Conservation (phyloP, 164 flowering plant genomes). For the Magnolia changhungtana region DNA sequence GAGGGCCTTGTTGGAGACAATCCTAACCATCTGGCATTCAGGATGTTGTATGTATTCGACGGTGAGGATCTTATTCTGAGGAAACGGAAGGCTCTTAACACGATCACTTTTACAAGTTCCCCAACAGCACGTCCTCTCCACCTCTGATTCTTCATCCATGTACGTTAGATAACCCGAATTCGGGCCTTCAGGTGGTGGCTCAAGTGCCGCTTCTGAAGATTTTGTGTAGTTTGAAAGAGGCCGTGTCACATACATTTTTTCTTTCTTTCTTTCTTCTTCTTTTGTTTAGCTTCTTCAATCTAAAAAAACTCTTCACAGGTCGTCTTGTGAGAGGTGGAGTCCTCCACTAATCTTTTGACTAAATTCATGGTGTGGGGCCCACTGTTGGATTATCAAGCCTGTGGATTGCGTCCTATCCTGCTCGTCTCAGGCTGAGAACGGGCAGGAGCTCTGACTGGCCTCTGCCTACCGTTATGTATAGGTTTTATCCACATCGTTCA, state of each 20-base stretch:
- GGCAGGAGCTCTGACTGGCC: too few relatives aligned
- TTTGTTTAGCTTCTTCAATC: too few relatives aligned
- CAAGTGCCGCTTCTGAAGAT: constrained; percentile 1
- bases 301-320: too few relatives aligned
- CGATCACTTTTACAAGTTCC: constrained; percentile 24
- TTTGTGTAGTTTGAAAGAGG: constrained; percentile 37
- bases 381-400: too few relatives aligned
- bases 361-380: too few relatives aligned
- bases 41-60: constrained; percentile 1
- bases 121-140: constrained; percentile 24
- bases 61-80: constrained; percentile 34
- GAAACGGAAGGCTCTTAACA: constrained; percentile 32
- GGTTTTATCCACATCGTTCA: too few relatives aligned
- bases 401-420: too few relatives aligned
- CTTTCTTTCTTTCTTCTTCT: too few relatives aligned
- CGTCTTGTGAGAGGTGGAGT: too few relatives aligned
- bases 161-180: constrained; percentile 32
- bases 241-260: constrained; percentile 41
- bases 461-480: too few relatives aligned
- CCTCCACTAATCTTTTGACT: background rate
- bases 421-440: too few relatives aligned
- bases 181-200: constrained; percentile 36
- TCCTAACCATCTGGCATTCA: background rate
- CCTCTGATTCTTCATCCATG: constrained; percentile 27
- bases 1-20: constrained; percentile 15